Percentiles rank a stretch among this genome's conserved stretches.
Conservation (phyloP, 768 basidiomycete species). For the Kwoniella heveanensis region DNA sequence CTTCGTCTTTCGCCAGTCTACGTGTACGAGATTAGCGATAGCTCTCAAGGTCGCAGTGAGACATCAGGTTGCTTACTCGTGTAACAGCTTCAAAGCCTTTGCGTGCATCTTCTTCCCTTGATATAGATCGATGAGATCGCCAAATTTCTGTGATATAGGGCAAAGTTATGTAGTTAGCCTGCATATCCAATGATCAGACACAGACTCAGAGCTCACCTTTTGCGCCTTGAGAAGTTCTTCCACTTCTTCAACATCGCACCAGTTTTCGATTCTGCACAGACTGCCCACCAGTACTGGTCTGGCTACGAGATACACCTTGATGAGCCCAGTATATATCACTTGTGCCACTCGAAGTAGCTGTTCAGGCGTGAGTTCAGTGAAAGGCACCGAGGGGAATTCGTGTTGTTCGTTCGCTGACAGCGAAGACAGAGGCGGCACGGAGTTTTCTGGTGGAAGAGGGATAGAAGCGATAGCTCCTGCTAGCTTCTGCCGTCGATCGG, state of each 20-base stretch:
- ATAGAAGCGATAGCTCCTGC: conserved; percentile 71
- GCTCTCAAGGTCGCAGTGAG: no score
- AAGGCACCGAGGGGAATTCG: conserved; percentile 70
- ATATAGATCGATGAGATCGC: conserved; percentile 87
- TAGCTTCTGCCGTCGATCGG: conserved; percentile 86
- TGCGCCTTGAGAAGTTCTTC: conserved; percentile 80
- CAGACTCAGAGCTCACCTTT: conserved; percentile 64
- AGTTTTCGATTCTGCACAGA: conserved; percentile 86
- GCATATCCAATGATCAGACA: no score
- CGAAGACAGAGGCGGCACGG: conserved; percentile 64
- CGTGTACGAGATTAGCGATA: background rate
- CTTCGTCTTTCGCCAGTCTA: conserved; percentile 78
- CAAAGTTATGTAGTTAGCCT: no score
- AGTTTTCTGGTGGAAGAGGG: conserved; percentile 70
- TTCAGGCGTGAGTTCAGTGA: conserved; percentile 73
- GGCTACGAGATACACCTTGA: conserved; percentile 85
- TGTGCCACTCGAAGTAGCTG: conserved; percentile 86
- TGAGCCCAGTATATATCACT: conserved; percentile 90
- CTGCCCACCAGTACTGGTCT: conserved; percentile 80
- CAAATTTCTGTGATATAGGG: conserved; percentile 73
- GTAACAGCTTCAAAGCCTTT: conserved; percentile 80
- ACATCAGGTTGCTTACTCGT: conserved; percentile 64
- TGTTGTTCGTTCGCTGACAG: conserved; percentile 65
- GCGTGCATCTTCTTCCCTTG: conserved; percentile 93
- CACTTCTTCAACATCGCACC: conserved; percentile 94